phyloP scores from a whole-genome alignment of 176 grass and related monocot genomes.

The Oryza punctata region DNA sequence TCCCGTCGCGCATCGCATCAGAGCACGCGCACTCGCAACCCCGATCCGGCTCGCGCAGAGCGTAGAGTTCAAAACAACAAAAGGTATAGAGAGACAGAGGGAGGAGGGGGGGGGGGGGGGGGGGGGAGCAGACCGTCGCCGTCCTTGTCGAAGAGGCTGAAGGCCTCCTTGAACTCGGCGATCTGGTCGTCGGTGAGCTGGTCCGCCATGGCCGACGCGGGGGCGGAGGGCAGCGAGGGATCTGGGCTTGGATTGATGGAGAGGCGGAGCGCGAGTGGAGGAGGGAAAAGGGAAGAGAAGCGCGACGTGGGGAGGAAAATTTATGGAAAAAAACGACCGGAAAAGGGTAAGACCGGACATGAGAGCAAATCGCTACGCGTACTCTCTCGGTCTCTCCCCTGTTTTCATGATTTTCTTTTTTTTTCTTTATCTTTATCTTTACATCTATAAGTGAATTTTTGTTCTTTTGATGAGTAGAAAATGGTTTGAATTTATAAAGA shows the following conservation, averaged over 20 bases:
- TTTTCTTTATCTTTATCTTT: no score
- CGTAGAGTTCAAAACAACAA: not conserved
- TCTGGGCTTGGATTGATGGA: not conserved
- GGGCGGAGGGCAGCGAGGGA: not conserved
- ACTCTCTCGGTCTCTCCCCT: not conserved
- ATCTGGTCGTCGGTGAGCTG: constrained; percentile 95
- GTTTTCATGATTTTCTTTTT: not conserved
- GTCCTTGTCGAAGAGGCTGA: constrained; percentile 95
- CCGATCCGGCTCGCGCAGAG: not conserved
- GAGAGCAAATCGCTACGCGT: not conserved
- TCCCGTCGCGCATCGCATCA: no score
- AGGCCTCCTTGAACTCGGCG: constrained; percentile 93
- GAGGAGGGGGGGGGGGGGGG: not conserved
- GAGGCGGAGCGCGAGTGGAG: constrained; percentile 25
- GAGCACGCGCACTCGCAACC: not conserved
- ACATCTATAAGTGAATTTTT: no score
- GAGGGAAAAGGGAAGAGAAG: not conserved
- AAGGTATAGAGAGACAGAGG: not conserved
- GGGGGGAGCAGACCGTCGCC: constrained; percentile 42
- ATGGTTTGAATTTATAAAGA: no score
- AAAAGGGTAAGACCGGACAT: not conserved
- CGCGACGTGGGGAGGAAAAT: not conserved
- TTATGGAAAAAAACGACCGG: not conserved
- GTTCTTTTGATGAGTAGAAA: no score
- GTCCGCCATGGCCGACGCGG: constrained; percentile 60